Percentiles rank a stretch among this genome's conserved stretches.
Conservation (phyloP, 495 filamentous ascomycete species). For the Margaritispora aquatica region DNA sequence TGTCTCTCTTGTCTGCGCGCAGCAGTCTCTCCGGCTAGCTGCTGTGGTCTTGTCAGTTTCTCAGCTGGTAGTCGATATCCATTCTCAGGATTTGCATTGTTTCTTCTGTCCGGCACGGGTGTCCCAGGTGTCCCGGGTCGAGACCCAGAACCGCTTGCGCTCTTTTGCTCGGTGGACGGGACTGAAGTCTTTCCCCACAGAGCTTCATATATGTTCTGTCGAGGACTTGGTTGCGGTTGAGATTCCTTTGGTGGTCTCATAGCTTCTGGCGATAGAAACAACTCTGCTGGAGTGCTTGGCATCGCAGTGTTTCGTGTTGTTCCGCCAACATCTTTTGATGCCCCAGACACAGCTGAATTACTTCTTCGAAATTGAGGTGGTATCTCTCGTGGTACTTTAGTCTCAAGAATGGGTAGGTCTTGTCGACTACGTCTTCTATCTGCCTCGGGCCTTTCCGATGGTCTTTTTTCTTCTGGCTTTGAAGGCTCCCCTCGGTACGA, state of each 20-base stretch:
- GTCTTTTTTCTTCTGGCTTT: background rate
- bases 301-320: slow-evolving; percentile 2
- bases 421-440: slow-evolving; percentile 20
- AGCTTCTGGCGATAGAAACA: slow-evolving; percentile 19
- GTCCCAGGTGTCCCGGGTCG: slow-evolving; percentile 20
- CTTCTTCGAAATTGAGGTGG: slow-evolving; percentile 22
- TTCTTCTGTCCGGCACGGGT: slow-evolving; percentile 13
- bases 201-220: slow-evolving; percentile 4
- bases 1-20: slow-evolving; percentile 10
- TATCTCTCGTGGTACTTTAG: slow-evolving; percentile 22
- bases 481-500: background rate
- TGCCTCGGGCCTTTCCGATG: slow-evolving; percentile 8
- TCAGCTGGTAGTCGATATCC: slow-evolving; percentile 11
- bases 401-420: slow-evolving; percentile 22
- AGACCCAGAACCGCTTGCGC: slow-evolving; percentile 2
- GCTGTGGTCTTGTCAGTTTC: slow-evolving; percentile 17
- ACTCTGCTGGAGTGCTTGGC: slow-evolving; percentile 10
- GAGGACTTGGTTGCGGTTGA: slow-evolving; percentile 11
- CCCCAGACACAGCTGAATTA: slow-evolving; percentile 8
- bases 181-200: slow-evolving; percentile 8
- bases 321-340: slow-evolving; percentile 1
- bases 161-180: slow-evolving; percentile 7
- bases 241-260: slow-evolving; percentile 7
- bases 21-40: slow-evolving; percentile 11
- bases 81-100: slow-evolving; percentile 8